Base-by-base conservation (phyloP, 345 rosid species). In the Clarkia xantiana region DNA sequence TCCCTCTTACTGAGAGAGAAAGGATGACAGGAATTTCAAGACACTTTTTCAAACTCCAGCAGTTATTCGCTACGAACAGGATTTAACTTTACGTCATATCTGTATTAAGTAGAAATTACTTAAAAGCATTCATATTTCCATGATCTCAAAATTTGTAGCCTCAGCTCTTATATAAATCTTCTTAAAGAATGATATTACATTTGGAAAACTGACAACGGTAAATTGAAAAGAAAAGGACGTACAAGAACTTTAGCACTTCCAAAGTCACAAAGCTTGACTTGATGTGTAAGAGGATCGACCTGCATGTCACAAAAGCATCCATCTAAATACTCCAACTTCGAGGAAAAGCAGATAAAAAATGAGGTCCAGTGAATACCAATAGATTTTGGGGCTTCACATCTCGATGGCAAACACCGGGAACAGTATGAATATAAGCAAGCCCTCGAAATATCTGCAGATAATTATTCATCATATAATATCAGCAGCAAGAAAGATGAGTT, bases 371-470 rank as follows among this genome's bases (percentile, higher is more conserved):
- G 41, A 49, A 9, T 80, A 90, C 95, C 95, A 90, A 65, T 36
- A 90, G 79, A 61, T 86, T 90, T 76, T 86, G 97, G 25, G 97
- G 97, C 58, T 89, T 89, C 62, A 89, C 67, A 60, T 89, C 97
- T 59, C 95, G 76, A 63, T 89, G 97, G 55, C 94, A 85, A 53
- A 89, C 85, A 49, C 88, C 88, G 54, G 81, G 78, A 42, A 71
- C 80, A 19, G 74, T 65, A 59, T 89, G 97, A 70, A 85, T 82
- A 67, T 85, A 89, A 40, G 93, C 81, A 55, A 82, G 70, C 40
- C 82, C 87, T 63, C 93, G 70, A 55, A 82, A 89, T 47, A 89
- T 85, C 95, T 89, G 82, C 63, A 60, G 67, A 38, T 46, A 2
- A 15, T 20, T 46, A 38, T 51, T 22, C 14, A n/a, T 55, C 4